A percentile compares a stretch with the other conserved stretches of the same genome.
phyloP scores from a whole-genome alignment of 805 yeast species.

The Saccharomyces kudriavzevii region DNA sequence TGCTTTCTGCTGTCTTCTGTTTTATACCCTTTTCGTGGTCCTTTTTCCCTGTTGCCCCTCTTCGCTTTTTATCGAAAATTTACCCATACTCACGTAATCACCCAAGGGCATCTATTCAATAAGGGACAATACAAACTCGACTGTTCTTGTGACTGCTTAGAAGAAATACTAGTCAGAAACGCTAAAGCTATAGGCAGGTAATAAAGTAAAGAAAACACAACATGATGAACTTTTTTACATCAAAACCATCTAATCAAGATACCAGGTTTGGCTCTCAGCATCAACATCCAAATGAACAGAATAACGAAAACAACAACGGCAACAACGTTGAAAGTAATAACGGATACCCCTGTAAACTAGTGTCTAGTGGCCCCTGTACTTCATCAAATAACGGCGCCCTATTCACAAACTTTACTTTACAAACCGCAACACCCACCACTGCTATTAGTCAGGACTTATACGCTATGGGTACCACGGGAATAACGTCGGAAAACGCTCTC shows the following conservation, averaged over 20 bases:
- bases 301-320: slow-evolving; percentile 9
- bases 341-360: not conserved
- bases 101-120: not conserved
- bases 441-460: slow-evolving; percentile 55
- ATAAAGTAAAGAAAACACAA: not conserved
- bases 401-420: slow-evolving; percentile 34
- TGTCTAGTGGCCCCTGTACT: slow-evolving; percentile 3
- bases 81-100: not conserved
- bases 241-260: slow-evolving; percentile 10
- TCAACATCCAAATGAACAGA: slow-evolving; percentile 1
- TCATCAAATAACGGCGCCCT: slow-evolving; percentile 11
- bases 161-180: not conserved
- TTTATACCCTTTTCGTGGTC: not conserved
- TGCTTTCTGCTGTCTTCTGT: not conserved
- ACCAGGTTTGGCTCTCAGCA: slow-evolving; percentile 3
- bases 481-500: slow-evolving; percentile 31
- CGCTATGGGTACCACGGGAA: slow-evolving; percentile 62
- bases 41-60: not conserved
- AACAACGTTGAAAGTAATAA: slow-evolving; percentile 5
- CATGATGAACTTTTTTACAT: slow-evolving; percentile 27
- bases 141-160: not conserved
- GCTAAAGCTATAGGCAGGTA: not conserved
- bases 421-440: slow-evolving; percentile 56
- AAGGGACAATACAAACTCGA: not conserved
- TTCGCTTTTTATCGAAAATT: not conserved